Conservation (phyloP, 2,329 filamentous ascomycete species). For the Colletotrichum acutatum region DNA sequence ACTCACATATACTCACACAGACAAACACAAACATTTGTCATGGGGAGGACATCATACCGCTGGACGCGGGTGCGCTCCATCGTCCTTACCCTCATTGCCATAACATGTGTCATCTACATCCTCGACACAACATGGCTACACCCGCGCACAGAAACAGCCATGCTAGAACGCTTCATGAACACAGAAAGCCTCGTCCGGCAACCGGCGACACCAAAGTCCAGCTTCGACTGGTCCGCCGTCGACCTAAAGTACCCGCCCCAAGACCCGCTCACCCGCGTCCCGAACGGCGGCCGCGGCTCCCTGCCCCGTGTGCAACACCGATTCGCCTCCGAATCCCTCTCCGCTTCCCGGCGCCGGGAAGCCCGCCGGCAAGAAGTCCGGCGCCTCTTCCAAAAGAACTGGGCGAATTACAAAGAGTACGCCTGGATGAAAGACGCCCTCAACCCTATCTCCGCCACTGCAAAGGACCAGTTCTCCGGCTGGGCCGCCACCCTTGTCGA, state of each 20-base stretch:
- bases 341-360: slow-evolving; percentile 41
- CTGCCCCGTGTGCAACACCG: slow-evolving; percentile 50
- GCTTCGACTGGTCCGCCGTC: slow-evolving; percentile 51
- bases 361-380: slow-evolving; percentile 48
- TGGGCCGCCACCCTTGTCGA: slow-evolving; percentile 60
- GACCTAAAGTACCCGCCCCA: slow-evolving; percentile 40
- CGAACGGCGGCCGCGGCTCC: slow-evolving; percentile 28
- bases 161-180: slow-evolving; percentile 48
- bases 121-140: neutral
- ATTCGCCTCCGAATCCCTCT: slow-evolving; percentile 41
- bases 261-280: slow-evolving; percentile 39
- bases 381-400: slow-evolving; percentile 48
- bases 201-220: slow-evolving; percentile 39
- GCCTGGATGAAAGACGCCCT: slow-evolving; percentile 61
- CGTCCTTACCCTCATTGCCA: neutral
- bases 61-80: slow-evolving; percentile 26
- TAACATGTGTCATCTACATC: slow-evolving; percentile 14
- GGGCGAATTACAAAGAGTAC: slow-evolving; percentile 55
- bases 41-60: slow-evolving; percentile 11
- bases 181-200: slow-evolving; percentile 24
- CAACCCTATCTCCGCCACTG: slow-evolving; percentile 51
- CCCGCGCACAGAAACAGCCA: slow-evolving; percentile 13
- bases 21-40: neutral
- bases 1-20: neutral
- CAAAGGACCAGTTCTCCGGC: slow-evolving; percentile 55